Evolutionary conservation across 2,329 filamentous ascomycete species (phyloP).

Genomic region (Gyromitra esculenta): DNA sequence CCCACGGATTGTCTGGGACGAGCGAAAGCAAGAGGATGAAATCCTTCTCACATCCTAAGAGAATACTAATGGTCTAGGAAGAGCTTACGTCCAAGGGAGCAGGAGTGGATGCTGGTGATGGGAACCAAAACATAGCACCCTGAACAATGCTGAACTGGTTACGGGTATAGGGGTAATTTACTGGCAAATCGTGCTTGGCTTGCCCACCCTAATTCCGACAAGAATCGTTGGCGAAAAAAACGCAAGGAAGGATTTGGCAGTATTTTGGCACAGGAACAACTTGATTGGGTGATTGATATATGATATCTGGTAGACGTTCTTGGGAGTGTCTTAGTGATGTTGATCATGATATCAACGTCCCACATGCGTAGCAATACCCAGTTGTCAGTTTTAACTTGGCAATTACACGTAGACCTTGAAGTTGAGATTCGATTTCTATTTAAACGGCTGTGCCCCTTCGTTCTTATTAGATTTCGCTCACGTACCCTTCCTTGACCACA

Average conservation of each 20-base stretch:
- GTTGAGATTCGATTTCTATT: constrained; percentile 1
- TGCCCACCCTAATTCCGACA: not conserved
- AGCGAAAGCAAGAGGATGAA: no score
- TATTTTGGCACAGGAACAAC: not conserved
- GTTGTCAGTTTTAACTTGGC: not conserved
- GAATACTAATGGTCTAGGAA: no score
- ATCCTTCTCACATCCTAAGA: no score
- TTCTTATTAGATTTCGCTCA: not conserved
- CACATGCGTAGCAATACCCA: not conserved
- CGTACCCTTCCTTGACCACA: not conserved
- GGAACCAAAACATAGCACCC: no score
- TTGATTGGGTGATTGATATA: not conserved
- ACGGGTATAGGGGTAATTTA: not conserved
- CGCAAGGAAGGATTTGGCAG: not conserved
- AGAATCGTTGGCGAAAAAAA: not conserved
- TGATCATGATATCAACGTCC: no score
- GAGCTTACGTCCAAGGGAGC: no score
- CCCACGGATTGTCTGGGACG: no score
- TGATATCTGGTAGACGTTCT: not conserved
- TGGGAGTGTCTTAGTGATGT: no score
- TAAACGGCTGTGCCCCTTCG: not conserved
- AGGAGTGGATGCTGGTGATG: no score
- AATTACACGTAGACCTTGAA: not conserved
- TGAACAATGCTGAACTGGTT: not conserved
- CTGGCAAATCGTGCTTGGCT: not conserved